These are phyloP conservation scores for Daphne laureola DNA, from an alignment of 441 rosid species.

Conservation along the genomic window DNA sequence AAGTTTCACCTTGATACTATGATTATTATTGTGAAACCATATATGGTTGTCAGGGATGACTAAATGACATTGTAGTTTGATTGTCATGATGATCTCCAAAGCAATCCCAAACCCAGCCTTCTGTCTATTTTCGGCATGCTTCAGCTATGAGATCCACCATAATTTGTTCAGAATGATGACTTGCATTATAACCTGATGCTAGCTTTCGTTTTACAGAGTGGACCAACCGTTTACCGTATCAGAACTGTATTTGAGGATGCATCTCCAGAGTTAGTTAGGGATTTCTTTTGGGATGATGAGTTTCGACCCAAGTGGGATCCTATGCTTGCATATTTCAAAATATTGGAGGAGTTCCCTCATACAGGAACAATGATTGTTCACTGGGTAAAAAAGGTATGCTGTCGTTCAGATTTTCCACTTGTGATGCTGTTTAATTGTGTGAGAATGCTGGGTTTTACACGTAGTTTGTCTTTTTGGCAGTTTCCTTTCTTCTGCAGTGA, in stretches of 20 bases:
- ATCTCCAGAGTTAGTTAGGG: conserved; percentile 70
- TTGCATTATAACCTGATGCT: conserved; percentile 8
- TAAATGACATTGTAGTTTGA: too few species aligned
- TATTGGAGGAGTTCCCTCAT: conserved; percentile 58
- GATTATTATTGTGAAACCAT: too few species aligned
- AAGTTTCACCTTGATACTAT: too few species aligned
- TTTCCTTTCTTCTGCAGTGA: conserved; percentile 95
- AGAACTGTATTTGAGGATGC: conserved; percentile 91
- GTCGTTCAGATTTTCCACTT: not conserved
- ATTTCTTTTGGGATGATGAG: conserved; percentile 98
- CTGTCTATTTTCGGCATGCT: too few species aligned
- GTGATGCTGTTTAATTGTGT: not conserved
- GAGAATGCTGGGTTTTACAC: conserved; percentile 2
- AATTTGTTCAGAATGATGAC: not conserved
- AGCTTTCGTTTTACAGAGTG: conserved; percentile 40
- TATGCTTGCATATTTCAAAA: conserved; percentile 69
- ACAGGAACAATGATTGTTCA: conserved; percentile 66
- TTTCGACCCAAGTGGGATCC: conserved; percentile 94
- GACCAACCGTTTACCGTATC: conserved; percentile 58
- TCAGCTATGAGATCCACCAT: too few species aligned
- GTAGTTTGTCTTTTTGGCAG: conserved; percentile 28
- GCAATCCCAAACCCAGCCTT: too few species aligned
- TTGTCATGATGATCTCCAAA: too few species aligned
- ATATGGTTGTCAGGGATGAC: too few species aligned
- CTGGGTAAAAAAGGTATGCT: conserved; percentile 73